A percentile compares a stretch with the other conserved stretches of the same genome.
Evolutionary conservation across 441 rosid species (phyloP).

Genomic region (Populus hybrid): DNA sequence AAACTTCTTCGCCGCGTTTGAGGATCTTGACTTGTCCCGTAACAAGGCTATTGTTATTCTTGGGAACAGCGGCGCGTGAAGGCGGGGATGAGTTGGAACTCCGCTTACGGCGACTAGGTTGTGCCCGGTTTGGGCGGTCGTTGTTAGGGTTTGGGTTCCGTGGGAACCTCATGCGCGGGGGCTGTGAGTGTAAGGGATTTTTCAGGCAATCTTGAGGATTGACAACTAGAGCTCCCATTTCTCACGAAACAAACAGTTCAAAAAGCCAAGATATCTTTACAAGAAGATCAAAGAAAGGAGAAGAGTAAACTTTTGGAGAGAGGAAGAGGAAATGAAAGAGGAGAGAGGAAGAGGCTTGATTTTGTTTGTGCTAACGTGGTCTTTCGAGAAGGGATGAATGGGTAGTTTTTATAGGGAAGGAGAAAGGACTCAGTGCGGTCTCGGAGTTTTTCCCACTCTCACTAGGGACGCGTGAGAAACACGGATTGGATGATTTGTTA

Average conservation of each 20-base stretch:
- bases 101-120: constrained; percentile 38
- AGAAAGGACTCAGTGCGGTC: neutral
- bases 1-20: constrained; percentile 57
- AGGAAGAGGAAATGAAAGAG: neutral
- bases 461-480: neutral
- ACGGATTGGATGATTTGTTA: neutral
- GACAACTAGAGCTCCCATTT: constrained; percentile 64
- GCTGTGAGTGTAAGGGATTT: constrained; percentile 26
- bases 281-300: too few relatives aligned
- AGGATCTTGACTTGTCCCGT: constrained; percentile 63
- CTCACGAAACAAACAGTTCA: neutral
- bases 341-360: neutral
- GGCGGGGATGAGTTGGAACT: constrained; percentile 40
- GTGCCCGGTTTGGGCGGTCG: constrained; percentile 25
- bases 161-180: constrained; percentile 28
- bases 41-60: constrained; percentile 16
- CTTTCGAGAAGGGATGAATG: neutral
- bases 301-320: neutral
- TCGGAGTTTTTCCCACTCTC: neutral
- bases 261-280: neutral
- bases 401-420: neutral
- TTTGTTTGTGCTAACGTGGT: neutral
- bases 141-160: constrained; percentile 23
- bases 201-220: constrained; percentile 45
- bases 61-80: constrained; percentile 7